Base-by-base conservation (phyloP, 148 eudicot genomes). In the Persicaria tinctoria region DNA sequence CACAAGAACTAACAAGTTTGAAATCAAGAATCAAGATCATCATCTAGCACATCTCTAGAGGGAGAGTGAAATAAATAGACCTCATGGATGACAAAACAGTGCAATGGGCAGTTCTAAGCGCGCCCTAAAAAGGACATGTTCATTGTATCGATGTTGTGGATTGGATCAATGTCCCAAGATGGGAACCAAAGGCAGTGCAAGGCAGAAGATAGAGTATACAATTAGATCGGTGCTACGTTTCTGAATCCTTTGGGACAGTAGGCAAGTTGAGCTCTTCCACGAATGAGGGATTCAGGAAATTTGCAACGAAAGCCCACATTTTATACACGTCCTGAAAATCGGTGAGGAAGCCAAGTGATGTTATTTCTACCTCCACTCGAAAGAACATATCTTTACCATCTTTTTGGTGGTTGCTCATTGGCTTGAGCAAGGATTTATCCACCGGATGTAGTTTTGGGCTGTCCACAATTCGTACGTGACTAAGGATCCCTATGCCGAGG, bases 251-350 rank as follows among this genome's bases (percentile, higher is more conserved):
- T 32, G 78, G 56, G 11, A 76, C 78, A 5, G 73, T 76, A 5
- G 78, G 53, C 17, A 76, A 62, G 53, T 64, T 51, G 54, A 88
- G 94, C 74, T 89, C 92, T 85, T 91, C 95, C 70, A 93, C 90
- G 83, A 88, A 93, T 82, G 89, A 89, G 6, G 98, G 97, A 84
- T 93, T 92, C 64, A 89, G 68, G 74, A 93, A 93, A 78, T 85
- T 84, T 0, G 98, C 76, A 74, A 87, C 87, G 78, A 91, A 93
- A 51, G 72, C 81, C 98, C 98, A 91, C 44, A 93, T 41, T 74
- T 78, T 84, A 76, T 89, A 89, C 76, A 89, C 78, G 79, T 93
- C 98, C 68, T 93, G 89, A 81, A 91, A 91, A 71, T 91, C 86
- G 50, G 85, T 88, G 80, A 93, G 76, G 63, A 83, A 88, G 41